Evolutionary conservation across 1,284 basidiomycete species (phyloP).

Genomic region (Exobasidium rhododendri): DNA sequence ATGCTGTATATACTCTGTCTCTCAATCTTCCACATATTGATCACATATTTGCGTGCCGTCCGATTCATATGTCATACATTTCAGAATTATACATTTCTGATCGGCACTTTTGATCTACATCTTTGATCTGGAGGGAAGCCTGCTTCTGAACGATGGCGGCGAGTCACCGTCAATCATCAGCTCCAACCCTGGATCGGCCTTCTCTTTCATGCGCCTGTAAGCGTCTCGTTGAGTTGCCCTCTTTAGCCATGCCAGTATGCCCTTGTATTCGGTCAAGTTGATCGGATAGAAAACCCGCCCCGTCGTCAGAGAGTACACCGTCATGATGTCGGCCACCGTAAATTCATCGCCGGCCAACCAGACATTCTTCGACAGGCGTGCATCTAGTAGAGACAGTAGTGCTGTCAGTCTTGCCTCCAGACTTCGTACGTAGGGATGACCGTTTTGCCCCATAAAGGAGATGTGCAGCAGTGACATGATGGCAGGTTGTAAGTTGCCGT

Average conservation of each 20-base stretch:
- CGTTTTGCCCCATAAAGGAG: neutral
- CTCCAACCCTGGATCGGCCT: constrained; percentile 5
- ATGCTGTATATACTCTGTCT: no score
- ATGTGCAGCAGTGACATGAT: neutral
- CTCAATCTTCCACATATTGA: no score
- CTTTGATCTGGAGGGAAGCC: no score
- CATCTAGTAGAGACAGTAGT: constrained; percentile 1
- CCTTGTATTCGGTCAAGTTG: neutral
- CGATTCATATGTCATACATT: no score
- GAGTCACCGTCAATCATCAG: neutral
- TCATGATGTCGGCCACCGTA: constrained; percentile 10
- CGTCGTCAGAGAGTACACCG: neutral
- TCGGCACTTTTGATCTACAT: no score
- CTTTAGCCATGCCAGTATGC: neutral
- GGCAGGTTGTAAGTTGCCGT: neutral
- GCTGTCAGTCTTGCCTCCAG: neutral
- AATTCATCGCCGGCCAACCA: constrained; percentile 13
- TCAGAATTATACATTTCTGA: no score
- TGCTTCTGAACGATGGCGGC: neutral
- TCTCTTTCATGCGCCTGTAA: neutral
- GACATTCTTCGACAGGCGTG: neutral
- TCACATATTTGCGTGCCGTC: no score
- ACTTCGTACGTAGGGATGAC: neutral
- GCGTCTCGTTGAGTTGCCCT: neutral
- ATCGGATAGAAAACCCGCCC: neutral